Evolutionary conservation across 768 basidiomycete species (phyloP).

Genomic region (Rhizopogon salebrosus): DNA sequence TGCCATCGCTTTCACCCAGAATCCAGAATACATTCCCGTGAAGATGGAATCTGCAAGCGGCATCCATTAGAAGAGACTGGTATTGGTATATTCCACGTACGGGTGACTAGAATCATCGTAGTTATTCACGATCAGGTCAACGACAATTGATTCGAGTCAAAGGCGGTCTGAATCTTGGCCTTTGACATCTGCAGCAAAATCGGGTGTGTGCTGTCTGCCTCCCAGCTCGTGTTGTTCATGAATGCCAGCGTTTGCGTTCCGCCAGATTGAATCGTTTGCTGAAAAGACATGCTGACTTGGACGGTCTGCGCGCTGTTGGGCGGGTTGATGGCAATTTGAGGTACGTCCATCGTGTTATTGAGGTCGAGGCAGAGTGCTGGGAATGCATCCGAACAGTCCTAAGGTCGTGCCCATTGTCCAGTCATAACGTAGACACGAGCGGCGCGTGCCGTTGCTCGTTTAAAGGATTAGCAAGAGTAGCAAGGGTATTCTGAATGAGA

Average conservation of each 20-base stretch:
- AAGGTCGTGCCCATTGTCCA: too few species aligned
- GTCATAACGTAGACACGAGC: too few species aligned
- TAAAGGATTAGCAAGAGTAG: too few species aligned
- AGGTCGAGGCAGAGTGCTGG: conserved; percentile 21
- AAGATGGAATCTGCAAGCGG: conserved; percentile 28
- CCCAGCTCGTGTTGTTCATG: conserved; percentile 25
- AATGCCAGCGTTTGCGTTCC: conserved; percentile 21
- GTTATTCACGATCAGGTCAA: conserved; percentile 19
- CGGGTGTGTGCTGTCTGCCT: conserved; percentile 18
- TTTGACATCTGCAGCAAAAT: conserved; percentile 23
- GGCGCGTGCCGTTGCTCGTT: too few species aligned
- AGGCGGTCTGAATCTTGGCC: conserved; percentile 19
- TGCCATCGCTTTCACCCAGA: conserved; percentile 31
- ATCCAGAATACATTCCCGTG: conserved; percentile 33
- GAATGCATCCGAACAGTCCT: conserved; percentile 22
- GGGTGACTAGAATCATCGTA: conserved; percentile 26
- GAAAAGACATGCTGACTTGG: conserved; percentile 18
- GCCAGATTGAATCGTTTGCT: conserved; percentile 20
- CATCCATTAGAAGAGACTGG: background rate
- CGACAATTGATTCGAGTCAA: conserved; percentile 22
- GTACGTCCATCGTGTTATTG: conserved; percentile 26
- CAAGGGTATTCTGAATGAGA: too few species aligned
- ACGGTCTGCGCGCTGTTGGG: conserved; percentile 22
- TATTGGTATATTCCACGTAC: conserved; percentile 9
- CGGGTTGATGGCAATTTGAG: conserved; percentile 18